These are phyloP conservation scores for Borealophlyctis nickersoniae DNA, from an alignment of 192 early-diverging fungal species.

Conservation along the genomic window DNA sequence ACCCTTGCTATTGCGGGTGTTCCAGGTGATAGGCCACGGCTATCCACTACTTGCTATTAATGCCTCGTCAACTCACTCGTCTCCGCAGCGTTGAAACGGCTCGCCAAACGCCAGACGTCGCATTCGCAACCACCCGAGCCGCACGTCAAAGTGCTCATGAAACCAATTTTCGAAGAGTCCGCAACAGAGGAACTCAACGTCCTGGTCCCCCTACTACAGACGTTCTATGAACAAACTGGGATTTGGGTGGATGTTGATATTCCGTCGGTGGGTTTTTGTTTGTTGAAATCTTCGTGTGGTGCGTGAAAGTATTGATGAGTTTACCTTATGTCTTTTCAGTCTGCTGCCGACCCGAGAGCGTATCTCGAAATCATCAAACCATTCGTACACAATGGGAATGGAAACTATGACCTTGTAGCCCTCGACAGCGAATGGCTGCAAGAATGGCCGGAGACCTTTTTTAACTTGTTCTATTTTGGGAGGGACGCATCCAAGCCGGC, in stretches of 20 bases:
- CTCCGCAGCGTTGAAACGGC: too few relatives aligned
- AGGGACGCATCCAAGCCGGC: too few relatives aligned
- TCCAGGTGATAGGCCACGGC: too few relatives aligned
- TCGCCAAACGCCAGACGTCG: too few relatives aligned
- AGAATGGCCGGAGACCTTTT: slow-evolving; percentile 16
- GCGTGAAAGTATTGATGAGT: not conserved
- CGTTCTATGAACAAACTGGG: slow-evolving; percentile 10
- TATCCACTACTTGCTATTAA: too few relatives aligned
- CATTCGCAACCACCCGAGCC: too few relatives aligned
- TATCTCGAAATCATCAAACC: slow-evolving; percentile 8
- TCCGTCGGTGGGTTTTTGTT: not conserved
- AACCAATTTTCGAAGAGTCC: slow-evolving; percentile 23
- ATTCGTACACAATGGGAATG: not conserved
- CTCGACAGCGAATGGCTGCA: slow-evolving; percentile 21
- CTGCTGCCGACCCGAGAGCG: slow-evolving; percentile 2
- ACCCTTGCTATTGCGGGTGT: too few relatives aligned
- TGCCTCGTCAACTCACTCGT: too few relatives aligned
- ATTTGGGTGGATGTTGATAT: slow-evolving; percentile 14
- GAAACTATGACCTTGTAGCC: slow-evolving; percentile 15
- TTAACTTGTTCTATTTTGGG: slow-evolving; percentile 1
- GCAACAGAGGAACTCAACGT: slow-evolving; percentile 12
- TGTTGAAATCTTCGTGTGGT: not conserved
- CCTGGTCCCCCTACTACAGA: not conserved
- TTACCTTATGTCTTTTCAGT: not conserved
- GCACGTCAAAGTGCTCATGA: slow-evolving; percentile 17